phyloP scores from a whole-genome alignment of 2,329 filamentous ascomycete species.

The Penicillium griseofulvum region DNA sequence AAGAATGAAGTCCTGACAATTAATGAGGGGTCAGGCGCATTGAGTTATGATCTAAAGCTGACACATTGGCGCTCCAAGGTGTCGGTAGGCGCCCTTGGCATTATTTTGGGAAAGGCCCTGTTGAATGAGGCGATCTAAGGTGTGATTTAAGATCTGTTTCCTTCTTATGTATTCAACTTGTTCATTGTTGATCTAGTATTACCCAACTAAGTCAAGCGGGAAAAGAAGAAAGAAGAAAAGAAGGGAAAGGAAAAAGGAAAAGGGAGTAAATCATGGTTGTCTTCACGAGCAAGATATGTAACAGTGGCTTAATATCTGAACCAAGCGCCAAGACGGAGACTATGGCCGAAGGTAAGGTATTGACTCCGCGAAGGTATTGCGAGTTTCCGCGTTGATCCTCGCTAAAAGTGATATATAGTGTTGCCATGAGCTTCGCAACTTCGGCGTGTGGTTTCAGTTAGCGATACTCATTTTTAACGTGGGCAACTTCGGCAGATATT shows the following conservation, averaged over 20 bases:
- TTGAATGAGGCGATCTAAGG: too few relatives aligned
- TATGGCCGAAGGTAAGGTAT: background rate
- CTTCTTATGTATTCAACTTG: background rate
- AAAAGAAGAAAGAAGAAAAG: background rate
- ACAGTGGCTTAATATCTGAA: background rate
- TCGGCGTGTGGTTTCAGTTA: background rate
- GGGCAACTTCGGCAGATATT: background rate
- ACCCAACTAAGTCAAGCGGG: background rate
- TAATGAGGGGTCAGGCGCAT: background rate
- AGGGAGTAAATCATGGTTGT: too few relatives aligned
- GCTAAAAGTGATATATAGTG: background rate
- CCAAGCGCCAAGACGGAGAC: background rate
- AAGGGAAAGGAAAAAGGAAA: background rate
- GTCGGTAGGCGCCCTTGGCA: slow-evolving; percentile 5
- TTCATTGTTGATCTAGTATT: too few relatives aligned
- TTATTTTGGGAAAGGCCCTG: background rate
- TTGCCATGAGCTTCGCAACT: background rate
- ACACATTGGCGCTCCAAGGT: background rate
- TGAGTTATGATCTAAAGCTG: background rate
- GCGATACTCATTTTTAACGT: background rate
- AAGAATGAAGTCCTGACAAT: background rate
- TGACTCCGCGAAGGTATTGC: too few relatives aligned
- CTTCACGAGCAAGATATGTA: background rate
- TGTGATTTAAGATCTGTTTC: background rate
- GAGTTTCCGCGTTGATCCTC: too few relatives aligned